Conservation (phyloP, 371 early-diverging fungal genomes). For the Mortierella sp. region DNA sequence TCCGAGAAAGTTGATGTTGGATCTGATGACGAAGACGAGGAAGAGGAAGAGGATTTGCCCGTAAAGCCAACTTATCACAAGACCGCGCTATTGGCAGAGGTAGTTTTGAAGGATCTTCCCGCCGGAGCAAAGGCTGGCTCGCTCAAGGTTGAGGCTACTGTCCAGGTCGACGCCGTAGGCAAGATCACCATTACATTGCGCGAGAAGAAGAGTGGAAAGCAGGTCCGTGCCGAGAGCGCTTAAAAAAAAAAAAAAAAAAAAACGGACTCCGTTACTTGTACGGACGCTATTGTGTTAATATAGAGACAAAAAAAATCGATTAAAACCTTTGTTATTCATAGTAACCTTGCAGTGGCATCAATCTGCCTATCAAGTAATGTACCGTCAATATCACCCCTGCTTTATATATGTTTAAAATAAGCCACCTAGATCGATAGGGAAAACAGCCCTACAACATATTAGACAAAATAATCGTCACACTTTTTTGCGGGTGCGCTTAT, state of each 20-base stretch:
- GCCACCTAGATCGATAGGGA: too few relatives aligned
- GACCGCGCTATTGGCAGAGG: conserved; percentile 68
- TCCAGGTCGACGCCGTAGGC: conserved; percentile 67
- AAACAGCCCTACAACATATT: too few relatives aligned
- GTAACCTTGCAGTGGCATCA: too few relatives aligned
- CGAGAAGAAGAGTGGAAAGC: conserved; percentile 69
- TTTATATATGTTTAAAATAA: too few relatives aligned
- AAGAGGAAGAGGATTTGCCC: conserved; percentile 68
- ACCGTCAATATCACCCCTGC: too few relatives aligned
- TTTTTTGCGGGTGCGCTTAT: too few relatives aligned
- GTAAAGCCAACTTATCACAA: conserved; percentile 64
- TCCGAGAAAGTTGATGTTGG: conserved; percentile 56
- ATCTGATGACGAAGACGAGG: conserved; percentile 63
- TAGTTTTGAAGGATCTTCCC: conserved; percentile 65
- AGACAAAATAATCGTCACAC: too few relatives aligned
- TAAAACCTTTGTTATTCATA: too few relatives aligned
- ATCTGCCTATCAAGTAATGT: too few relatives aligned
- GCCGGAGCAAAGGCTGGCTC: conserved; percentile 63
- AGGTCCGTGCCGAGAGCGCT: conserved; percentile 59
- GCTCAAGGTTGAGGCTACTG: conserved; percentile 70
- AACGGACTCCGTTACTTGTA: too few relatives aligned
- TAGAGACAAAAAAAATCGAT: too few relatives aligned
- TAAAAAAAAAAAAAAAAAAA: conserved; percentile 11
- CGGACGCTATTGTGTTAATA: too few relatives aligned
- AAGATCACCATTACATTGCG: conserved; percentile 68